Evolutionary conservation across 352 stramenopile species (phyloP), one percentile per base, ranked within the genome.

Genomic region (Globisporangium cederbergense): DNA sequence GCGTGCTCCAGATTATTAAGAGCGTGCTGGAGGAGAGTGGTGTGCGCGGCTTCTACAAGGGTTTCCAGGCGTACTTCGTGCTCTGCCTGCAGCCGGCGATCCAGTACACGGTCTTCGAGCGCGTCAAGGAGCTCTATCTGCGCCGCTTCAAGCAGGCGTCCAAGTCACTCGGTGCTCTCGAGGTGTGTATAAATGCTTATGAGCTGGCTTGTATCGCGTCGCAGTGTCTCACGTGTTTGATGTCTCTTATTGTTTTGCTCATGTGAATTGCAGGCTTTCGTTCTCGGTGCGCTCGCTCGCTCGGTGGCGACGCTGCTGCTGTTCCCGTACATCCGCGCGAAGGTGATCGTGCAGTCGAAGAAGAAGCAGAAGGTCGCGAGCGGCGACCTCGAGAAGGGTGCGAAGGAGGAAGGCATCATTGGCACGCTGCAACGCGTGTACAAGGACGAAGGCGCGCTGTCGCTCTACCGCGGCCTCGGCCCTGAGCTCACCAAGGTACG

Each of bases 71-170:
- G 6, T 98, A 97, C 72, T 95, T 95, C 62, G 89, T 99, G 46
- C 82, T 99, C 20, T 99, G 96, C 72, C 75, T 99, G 55, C 98
- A 99, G 79, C 97, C 97, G 11, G 96, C 97, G 14, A 98, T 99
- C 67, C 96, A 98, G 68, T 99, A 98, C 73, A 98, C 96, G 14
- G 86, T 98, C 25, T 99, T 98, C 69, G 96, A 99, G 71, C 86
- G 97, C 58, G 61, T 95, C 62, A 86, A 93, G 65, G 70, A 76
- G 50, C 32, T 90, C 28, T 93, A 93, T 52, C 62, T 94, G 56
- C 78, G 71, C 47, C 77, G 77, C 25, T 86, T 77, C 71, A 91
- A 86, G 66, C 71, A 74, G 54, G 80, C 72, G 2, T 73, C 80
- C 10, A 74, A 88, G 59, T 67, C 76, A 14, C 76, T 93, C 3